Percentiles rank a stretch among this genome's conserved stretches.
phyloP scores from a whole-genome alignment of 306 rosid genomes.

The Cicer chorassanicum region DNA sequence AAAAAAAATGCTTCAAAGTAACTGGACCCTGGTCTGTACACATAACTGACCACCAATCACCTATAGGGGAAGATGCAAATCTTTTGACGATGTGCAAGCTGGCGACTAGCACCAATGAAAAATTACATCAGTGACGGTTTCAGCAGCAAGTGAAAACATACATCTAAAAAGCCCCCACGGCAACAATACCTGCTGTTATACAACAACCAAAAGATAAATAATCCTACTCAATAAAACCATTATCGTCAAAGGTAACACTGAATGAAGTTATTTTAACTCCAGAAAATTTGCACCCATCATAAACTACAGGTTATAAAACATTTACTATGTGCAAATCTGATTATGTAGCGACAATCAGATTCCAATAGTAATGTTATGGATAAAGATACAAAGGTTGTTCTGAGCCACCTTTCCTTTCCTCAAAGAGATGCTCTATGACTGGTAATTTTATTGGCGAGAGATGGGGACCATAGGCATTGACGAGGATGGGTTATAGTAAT shows the following conservation, averaged over 20 bases:
- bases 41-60: conserved; percentile 32
- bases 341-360: conserved; percentile 51
- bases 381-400: conserved; percentile 34
- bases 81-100: conserved; percentile 33
- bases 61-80: conserved; percentile 40
- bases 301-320: conserved; percentile 52
- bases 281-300: conserved; percentile 41
- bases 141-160: conserved; percentile 22
- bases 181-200: conserved; percentile 41
- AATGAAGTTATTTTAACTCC: conserved; percentile 40
- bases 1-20: conserved; percentile 30
- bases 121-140: conserved; percentile 32
- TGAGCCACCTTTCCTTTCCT: conserved; percentile 31
- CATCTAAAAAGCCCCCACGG: conserved; percentile 42
- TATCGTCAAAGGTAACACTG: conserved; percentile 42
- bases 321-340: conserved; percentile 68
- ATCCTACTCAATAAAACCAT: conserved; percentile 47
- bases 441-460: conserved; percentile 68
- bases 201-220: conserved; percentile 38
- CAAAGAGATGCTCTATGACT: conserved; percentile 35
- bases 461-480: conserved; percentile 86
- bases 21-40: conserved; percentile 47
- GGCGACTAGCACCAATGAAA: conserved; percentile 21
- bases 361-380: conserved; percentile 48
- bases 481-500: conserved; percentile 74